Percentiles rank a stretch among this genome's conserved stretches.
phyloP scores from a whole-genome alignment of 164 flowering plant species.

The Santalum album region DNA sequence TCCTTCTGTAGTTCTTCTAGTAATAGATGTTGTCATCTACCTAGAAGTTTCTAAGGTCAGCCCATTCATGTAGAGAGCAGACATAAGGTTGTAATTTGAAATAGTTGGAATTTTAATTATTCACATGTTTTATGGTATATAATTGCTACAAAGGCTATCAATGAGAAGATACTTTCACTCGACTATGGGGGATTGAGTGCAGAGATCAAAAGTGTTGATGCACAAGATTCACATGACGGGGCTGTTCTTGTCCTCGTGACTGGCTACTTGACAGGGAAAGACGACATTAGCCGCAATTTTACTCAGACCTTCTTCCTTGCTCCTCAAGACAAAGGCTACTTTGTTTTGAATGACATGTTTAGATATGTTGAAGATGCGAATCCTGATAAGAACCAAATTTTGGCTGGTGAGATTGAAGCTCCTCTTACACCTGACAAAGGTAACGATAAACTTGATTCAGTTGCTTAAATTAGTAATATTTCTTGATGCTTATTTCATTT shows the following conservation, averaged over 20 bases:
- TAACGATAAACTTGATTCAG: background rate
- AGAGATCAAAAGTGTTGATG: background rate
- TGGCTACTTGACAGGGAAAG: background rate
- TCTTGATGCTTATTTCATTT: too few species aligned
- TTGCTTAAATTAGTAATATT: too few species aligned
- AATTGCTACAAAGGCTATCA: too few species aligned
- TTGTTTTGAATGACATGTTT: background rate
- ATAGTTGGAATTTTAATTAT: too few species aligned
- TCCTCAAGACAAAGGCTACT: background rate
- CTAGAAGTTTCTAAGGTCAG: too few species aligned
- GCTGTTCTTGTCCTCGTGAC: background rate
- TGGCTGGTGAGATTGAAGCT: background rate
- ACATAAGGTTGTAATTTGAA: too few species aligned
- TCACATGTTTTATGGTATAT: too few species aligned
- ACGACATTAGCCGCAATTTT: background rate
- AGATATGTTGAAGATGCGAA: background rate
- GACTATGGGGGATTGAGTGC: background rate
- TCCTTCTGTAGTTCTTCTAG: too few species aligned
- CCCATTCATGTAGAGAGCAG: too few species aligned
- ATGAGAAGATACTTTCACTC: background rate
- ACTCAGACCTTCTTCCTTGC: background rate
- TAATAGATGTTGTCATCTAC: too few species aligned
- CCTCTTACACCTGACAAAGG: background rate
- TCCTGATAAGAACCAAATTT: background rate
- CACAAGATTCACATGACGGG: background rate